A percentile compares a stretch with the other conserved stretches of the same genome.
Conservation (phyloP, 306 rosid genomes). For the Acacia melanoxylon region DNA sequence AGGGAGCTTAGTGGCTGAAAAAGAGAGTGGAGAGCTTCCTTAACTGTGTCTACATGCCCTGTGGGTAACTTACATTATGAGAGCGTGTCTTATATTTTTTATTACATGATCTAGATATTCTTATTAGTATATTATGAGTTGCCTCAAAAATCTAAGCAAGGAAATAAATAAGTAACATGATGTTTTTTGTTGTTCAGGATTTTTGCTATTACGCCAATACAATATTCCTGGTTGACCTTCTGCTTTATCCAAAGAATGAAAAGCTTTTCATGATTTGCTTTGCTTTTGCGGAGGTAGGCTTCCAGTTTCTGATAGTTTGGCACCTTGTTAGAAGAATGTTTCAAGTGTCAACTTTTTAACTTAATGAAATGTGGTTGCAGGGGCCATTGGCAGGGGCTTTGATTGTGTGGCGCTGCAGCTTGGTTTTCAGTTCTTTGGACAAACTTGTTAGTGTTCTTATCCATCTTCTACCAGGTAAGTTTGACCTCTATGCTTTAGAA, state of each 20-base stretch:
- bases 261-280: conserved; percentile 94
- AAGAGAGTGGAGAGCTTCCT: not conserved
- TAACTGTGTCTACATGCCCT: not conserved
- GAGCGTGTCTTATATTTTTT: not conserved
- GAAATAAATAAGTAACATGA: conserved; percentile 29
- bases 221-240: conserved; percentile 81
- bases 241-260: conserved; percentile 71
- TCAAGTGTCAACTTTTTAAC: conserved; percentile 29
- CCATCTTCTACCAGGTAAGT: conserved; percentile 90
- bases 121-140: not conserved
- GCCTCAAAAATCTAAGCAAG: not conserved
- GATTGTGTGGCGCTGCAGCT: conserved; percentile 98
- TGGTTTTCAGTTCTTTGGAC: conserved; percentile 90
- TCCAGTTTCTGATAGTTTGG: conserved; percentile 12
- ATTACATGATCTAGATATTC: not conserved
- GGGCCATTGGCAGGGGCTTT: conserved; percentile 98
- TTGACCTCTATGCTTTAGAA: conserved; percentile 1
- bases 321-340: conserved; percentile 12
- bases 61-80: not conserved
- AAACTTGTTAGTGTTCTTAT: conserved; percentile 93
- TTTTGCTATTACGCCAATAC: conserved; percentile 96
- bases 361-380: conserved; percentile 46
- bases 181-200: conserved; percentile 55
- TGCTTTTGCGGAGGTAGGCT: conserved; percentile 93
- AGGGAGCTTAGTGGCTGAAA: not conserved